Evolutionary conservation across 225 moss, liverwort and hornwort species (phyloP).

Genomic region (Polytrichum commune): DNA sequence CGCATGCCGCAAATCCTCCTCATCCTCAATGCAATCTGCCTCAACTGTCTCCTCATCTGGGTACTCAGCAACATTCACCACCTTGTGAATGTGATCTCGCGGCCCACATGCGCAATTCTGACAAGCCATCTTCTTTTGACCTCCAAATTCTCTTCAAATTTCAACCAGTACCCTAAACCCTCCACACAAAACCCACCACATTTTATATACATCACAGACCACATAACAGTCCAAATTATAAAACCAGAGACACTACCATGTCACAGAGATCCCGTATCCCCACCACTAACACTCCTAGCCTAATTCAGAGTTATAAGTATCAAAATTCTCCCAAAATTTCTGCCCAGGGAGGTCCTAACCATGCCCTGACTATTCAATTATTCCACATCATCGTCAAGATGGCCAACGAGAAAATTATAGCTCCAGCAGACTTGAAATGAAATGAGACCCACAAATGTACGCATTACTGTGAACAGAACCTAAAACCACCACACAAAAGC

Average conservation of each 20-base stretch:
- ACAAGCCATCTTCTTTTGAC: constrained; percentile 18
- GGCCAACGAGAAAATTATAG: no score
- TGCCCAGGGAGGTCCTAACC: no score
- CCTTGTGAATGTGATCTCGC: not conserved
- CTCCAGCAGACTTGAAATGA: no score
- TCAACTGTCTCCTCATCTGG: constrained; percentile 2
- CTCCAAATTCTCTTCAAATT: not conserved
- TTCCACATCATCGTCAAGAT: no score
- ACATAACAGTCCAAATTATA: no score
- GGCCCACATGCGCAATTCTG: constrained; percentile 24
- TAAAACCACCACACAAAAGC: not conserved
- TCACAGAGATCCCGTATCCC: not conserved
- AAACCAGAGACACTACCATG: not conserved
- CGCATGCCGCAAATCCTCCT: constrained; percentile 18
- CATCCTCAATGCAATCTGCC: constrained; percentile 28
- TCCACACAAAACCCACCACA: not conserved
- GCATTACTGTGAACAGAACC: no score
- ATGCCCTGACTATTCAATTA: no score
- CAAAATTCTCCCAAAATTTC: no score
- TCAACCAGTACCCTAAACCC: not conserved
- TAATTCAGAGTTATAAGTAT: not conserved
- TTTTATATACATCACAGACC: no score
- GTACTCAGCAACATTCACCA: constrained; percentile 12
- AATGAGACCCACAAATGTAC: no score
- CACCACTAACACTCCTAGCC: not conserved